Base-by-base conservation (phyloP, 2,329 filamentous ascomycete genomes). In the Colletotrichum gloeosporioides region DNA sequence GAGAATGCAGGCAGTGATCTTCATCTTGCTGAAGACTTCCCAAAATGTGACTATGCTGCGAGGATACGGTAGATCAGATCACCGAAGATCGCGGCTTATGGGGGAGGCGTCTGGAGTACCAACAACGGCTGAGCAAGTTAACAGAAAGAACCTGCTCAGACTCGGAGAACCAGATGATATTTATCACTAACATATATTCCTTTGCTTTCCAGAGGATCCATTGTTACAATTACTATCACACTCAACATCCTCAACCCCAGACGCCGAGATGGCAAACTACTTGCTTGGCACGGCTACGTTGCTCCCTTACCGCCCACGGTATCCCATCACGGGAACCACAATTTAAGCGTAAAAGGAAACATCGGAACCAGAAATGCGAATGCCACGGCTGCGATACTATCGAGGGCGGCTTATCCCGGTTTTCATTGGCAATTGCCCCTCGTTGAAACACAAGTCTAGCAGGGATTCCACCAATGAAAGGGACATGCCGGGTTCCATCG, bases 351-450 rank as follows among this genome's bases (percentile, higher is more conserved):
- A 68, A 68, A 63, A 64, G 73, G 69, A 68, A 73, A 76, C n/a
- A 69, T 63, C 73, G 73, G 73, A 73, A 73, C 69, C 69, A 76
- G 10, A 27, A 12, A 18, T 68, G 73, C 73, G 73, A 73, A 57
- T 63, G 73, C 69, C 73, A 73, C 25, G 73, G 53, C 64, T 27
- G 8, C 13, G 15, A 12, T 57, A 34, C 18, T 57, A 64, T 44
- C 44, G 22, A 34, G 22, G n/a, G 62, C 62, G 62, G 62, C 62
- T 64, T 64, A 39, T 39, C 62, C 62, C 31, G n/a, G 62, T 18
- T 64, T 13, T 64, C 62, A 64, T 64, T 53, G 63, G 63, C 63
- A 49, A 66, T 8, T 18, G 16, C 44, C 27, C 63, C 29, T 29
- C 18, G 18, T 16, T 27, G 63, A 66, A 25, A 66, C 39, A 66